These are phyloP conservation scores for Teunomyces barrocoloradensis DNA, from an alignment of 805 yeast genomes.

Conservation along the genomic window DNA sequence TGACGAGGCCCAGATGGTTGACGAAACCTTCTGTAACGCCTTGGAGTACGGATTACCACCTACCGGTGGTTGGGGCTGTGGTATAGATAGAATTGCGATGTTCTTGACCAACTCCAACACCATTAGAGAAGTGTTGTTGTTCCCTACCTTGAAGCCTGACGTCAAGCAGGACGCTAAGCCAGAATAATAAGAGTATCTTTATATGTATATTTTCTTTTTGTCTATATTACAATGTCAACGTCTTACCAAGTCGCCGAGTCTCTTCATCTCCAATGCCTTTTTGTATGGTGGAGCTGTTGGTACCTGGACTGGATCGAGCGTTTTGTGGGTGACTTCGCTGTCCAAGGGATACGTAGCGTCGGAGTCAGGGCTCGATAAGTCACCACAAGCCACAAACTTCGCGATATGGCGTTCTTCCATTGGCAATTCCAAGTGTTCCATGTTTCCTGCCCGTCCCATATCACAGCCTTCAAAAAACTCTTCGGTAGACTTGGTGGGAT, in stretches of 20 bases:
- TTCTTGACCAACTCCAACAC: constrained; percentile 95
- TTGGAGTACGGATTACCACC: constrained; percentile 98
- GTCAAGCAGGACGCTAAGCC: constrained; percentile 39
- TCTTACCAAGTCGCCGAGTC: constrained; percentile 51
- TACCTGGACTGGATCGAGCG: constrained; percentile 84
- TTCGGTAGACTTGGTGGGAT: constrained; percentile 62
- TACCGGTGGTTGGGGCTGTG: constrained; percentile 99
- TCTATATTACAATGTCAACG: constrained; percentile 3
- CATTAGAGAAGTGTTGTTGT: constrained; percentile 93
- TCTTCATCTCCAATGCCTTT: constrained; percentile 81
- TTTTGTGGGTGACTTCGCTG: constrained; percentile 23
- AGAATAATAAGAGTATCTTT: constrained; percentile 3
- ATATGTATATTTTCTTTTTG: neutral
- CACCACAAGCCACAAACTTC: constrained; percentile 96
- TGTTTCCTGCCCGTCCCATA: constrained; percentile 53
- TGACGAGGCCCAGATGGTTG: constrained; percentile 96
- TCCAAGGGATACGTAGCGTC: constrained; percentile 87
- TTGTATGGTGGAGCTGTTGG: constrained; percentile 98
- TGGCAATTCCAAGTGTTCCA: constrained; percentile 48
- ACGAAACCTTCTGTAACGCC: constrained; percentile 96
- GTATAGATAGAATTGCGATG: constrained; percentile 98
- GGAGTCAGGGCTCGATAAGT: constrained; percentile 80
- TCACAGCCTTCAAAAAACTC: constrained; percentile 70
- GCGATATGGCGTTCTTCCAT: constrained; percentile 74
- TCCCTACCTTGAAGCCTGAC: constrained; percentile 99